Evolutionary conservation across 2,329 filamentous ascomycete genomes (phyloP).

Genomic region (Byssoonygena ceratinophila): DNA sequence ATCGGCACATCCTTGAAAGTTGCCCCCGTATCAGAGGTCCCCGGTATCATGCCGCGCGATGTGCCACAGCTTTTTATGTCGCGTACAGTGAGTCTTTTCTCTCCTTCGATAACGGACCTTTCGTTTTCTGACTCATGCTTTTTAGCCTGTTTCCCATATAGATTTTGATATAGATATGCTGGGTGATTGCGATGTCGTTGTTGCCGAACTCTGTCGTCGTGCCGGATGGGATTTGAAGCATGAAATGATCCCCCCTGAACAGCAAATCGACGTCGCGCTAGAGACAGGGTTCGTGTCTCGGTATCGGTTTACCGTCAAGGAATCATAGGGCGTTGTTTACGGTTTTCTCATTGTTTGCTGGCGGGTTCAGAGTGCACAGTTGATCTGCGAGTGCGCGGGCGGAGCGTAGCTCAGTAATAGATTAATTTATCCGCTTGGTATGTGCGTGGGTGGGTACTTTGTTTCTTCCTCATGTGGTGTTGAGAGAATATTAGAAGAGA

Average conservation of each 20-base stretch:
- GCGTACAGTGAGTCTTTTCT: constrained; percentile 48
- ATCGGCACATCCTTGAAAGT: constrained; percentile 96
- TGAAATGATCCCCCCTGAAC: constrained; percentile 65
- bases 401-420: neutral
- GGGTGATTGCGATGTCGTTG: constrained; percentile 87
- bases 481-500: no score
- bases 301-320: constrained; percentile 33
- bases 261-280: constrained; percentile 48
- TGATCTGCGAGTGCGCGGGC: no score
- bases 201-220: constrained; percentile 72
- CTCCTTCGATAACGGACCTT: neutral
- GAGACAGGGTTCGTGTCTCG: constrained; percentile 41
- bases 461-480: constrained; percentile 1
- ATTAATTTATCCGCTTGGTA: neutral
- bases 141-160: constrained; percentile 65
- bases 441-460: neutral
- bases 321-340: neutral
- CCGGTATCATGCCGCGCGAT: constrained; percentile 63
- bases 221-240: constrained; percentile 72
- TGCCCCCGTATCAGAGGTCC: constrained; percentile 85
- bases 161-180: constrained; percentile 94
- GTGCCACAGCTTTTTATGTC: constrained; percentile 88
- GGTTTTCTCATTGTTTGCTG: neutral
- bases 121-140: constrained; percentile 9
- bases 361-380: neutral